A percentile compares a stretch with the other conserved stretches of the same genome.
Conservation (phyloP, 352 stramenopile genomes). For the Phytopythium mirpurense region DNA sequence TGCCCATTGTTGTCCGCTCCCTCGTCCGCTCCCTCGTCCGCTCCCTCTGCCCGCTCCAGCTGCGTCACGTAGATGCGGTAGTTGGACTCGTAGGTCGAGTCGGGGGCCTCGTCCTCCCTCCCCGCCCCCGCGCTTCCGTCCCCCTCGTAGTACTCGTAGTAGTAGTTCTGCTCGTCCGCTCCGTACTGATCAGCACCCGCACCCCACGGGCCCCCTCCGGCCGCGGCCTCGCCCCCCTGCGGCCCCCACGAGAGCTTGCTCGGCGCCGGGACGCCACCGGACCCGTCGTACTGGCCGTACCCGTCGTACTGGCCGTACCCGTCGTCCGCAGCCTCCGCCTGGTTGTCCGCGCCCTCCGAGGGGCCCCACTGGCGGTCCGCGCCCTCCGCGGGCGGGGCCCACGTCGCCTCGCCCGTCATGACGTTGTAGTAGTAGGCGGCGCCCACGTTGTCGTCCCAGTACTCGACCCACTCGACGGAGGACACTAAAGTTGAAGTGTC, state of each 20-base stretch:
- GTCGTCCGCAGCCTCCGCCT: slow-evolving; percentile 6
- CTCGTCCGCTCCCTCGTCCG: slow-evolving; percentile 7
- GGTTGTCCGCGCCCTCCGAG: slow-evolving; percentile 9
- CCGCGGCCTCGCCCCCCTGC: background rate
- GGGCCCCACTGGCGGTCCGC: slow-evolving; percentile 7
- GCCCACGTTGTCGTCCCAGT: slow-evolving; percentile 64
- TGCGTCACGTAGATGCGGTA: slow-evolving; percentile 73
- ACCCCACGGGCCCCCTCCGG: background rate
- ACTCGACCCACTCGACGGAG: slow-evolving; percentile 62
- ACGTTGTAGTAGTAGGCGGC: slow-evolving; percentile 70
- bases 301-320: slow-evolving; percentile 5
- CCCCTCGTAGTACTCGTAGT: background rate
- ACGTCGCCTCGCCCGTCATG: slow-evolving; percentile 61
- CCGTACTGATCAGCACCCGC: too few relatives aligned
- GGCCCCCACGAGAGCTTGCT: background rate
- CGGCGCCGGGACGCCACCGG: background rate
- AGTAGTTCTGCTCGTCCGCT: too few relatives aligned
- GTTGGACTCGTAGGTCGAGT: slow-evolving; percentile 62
- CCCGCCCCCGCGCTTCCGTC: too few relatives aligned
- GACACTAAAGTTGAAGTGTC: background rate
- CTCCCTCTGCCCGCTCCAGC: slow-evolving; percentile 17
- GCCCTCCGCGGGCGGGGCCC: slow-evolving; percentile 33
- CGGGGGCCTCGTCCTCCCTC: slow-evolving; percentile 5
- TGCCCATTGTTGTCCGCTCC: slow-evolving; percentile 7
- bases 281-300: background rate